These are phyloP conservation scores for Penicillium sp. DNA, from an alignment of 2,329 filamentous ascomycete genomes.

Conservation along the genomic window DNA sequence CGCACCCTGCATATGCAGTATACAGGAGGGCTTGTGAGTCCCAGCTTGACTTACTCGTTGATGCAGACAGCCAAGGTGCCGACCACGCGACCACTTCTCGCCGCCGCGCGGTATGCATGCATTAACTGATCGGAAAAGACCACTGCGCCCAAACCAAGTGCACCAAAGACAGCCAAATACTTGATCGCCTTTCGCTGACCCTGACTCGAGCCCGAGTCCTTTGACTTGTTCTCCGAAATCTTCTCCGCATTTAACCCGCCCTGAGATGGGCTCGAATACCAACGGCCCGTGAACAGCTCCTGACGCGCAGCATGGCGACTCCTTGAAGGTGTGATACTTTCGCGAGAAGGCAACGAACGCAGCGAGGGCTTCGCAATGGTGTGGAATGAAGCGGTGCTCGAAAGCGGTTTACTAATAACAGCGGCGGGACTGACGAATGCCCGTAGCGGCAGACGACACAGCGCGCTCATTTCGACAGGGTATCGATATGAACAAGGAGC, in stretches of 20 bases:
- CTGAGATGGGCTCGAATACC: constrained; percentile 16
- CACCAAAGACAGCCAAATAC: constrained; percentile 35
- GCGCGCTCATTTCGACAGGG: constrained; percentile 33
- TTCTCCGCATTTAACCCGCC: constrained; percentile 11
- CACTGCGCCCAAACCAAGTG: constrained; percentile 45
- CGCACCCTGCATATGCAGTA: not conserved
- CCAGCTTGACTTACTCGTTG: constrained; percentile 66
- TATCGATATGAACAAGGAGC: constrained; percentile 1
- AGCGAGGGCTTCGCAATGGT: not conserved
- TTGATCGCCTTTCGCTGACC: constrained; percentile 29
- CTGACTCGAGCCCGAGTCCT: constrained; percentile 9
- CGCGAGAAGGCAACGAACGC: not conserved
- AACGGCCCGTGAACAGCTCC: constrained; percentile 3
- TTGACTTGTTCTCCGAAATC: constrained; percentile 3
- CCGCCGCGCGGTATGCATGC: constrained; percentile 70
- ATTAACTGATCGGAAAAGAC: constrained; percentile 66
- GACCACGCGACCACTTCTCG: constrained; percentile 76
- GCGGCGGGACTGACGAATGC: constrained; percentile 30
- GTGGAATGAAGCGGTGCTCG: constrained; percentile 11
- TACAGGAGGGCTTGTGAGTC: not conserved
- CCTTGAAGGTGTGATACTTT: not conserved
- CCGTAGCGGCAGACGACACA: constrained; percentile 34
- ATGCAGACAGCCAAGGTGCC: constrained; percentile 75
- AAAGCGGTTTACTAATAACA: constrained; percentile 25
- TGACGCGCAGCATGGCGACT: not conserved